These are phyloP conservation scores for Fusarium equiseti DNA, from an alignment of 2,329 filamentous ascomycete genomes.

Conservation along the genomic window DNA sequence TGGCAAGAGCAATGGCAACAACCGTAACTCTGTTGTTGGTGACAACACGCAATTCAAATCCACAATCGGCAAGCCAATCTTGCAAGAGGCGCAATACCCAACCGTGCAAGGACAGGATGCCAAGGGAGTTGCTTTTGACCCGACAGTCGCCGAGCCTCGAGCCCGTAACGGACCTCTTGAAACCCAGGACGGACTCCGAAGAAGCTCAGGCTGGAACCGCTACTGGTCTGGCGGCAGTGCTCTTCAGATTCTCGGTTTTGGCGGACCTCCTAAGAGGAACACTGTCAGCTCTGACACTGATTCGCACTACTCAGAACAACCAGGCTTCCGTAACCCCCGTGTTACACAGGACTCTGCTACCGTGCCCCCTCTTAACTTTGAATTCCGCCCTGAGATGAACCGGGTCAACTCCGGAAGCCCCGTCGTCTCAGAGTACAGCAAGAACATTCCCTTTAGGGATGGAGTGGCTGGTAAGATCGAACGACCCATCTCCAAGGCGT, in stretches of 20 bases:
- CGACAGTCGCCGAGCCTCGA: conserved; percentile 52
- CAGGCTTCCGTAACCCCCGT: conserved; percentile 51
- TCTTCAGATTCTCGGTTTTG: conserved; percentile 73
- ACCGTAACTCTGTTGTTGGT: conserved; percentile 62
- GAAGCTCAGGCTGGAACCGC: conserved; percentile 80
- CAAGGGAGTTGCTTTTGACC: conserved; percentile 56
- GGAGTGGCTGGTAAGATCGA: conserved; percentile 73
- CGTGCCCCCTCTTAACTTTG: conserved; percentile 76
- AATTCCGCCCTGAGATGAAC: conserved; percentile 71
- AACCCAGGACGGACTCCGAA: conserved; percentile 61
- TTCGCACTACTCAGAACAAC: conserved; percentile 65
- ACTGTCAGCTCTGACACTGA: conserved; percentile 68
- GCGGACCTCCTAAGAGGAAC: conserved; percentile 57
- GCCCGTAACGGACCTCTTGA: conserved; percentile 51
- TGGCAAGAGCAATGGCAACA: conserved; percentile 67
- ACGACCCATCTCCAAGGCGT: conserved; percentile 63
- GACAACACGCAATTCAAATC: conserved; percentile 73
- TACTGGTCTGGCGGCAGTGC: conserved; percentile 82
- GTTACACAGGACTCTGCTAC: conserved; percentile 76
- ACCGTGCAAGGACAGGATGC: conserved; percentile 55
- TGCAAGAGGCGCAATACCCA: conserved; percentile 56
- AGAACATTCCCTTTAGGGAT: conserved; percentile 64
- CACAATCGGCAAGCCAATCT: conserved; percentile 71
- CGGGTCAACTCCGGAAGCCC: conserved; percentile 77
- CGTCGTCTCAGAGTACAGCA: conserved; percentile 70